Percentiles rank a stretch among this genome's conserved stretches.
Conservation (phyloP, 1,284 basidiomycete species). For the Calocybe gambosa region DNA sequence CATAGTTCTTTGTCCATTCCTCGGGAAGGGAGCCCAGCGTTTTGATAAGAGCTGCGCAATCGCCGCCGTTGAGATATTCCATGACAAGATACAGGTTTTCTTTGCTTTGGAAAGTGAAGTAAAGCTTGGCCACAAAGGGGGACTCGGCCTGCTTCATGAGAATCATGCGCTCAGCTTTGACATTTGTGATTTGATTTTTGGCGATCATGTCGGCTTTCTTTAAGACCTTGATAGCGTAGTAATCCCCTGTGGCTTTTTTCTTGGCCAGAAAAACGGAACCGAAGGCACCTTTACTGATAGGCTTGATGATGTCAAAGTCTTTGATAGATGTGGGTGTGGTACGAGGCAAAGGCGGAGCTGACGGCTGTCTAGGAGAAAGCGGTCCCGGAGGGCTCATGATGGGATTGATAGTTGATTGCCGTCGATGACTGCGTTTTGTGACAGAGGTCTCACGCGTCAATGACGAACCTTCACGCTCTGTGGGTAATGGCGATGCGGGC, state of each 20-base stretch:
- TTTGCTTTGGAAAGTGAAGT: conserved; percentile 99
- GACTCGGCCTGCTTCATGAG: conserved; percentile 99
- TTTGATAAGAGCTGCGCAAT: conserved; percentile 96
- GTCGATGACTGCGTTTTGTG: conserved; percentile 51
- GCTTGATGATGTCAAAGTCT: conserved; percentile 99
- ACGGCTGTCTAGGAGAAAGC: conserved; percentile 85
- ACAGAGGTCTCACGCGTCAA: conserved; percentile 39
- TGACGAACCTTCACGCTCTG: conserved; percentile 47
- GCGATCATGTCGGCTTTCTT: conserved; percentile 99
- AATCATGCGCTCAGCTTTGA: conserved; percentile 99
- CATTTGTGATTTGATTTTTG: conserved; percentile 99
- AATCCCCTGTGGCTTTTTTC: conserved; percentile 97
- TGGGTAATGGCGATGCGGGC: conserved; percentile 65
- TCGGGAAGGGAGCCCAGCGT: conserved; percentile 89
- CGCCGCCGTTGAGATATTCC: conserved; percentile 97
- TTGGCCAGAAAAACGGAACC: conserved; percentile 98
- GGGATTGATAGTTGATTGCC: conserved; percentile 69
- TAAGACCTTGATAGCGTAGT: conserved; percentile 98
- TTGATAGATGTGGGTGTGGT: conserved; percentile 91
- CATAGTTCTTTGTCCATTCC: conserved; percentile 95
- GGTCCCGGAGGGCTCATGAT: conserved; percentile 61
- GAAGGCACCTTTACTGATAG: conserved; percentile 98
- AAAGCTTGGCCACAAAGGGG: conserved; percentile 98
- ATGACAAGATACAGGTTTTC: conserved; percentile 98
- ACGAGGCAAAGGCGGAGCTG: conserved; percentile 71